These are phyloP conservation scores for Juncus inflexus DNA, from an alignment of 176 grass and related monocot genomes.

Conservation along the genomic window DNA sequence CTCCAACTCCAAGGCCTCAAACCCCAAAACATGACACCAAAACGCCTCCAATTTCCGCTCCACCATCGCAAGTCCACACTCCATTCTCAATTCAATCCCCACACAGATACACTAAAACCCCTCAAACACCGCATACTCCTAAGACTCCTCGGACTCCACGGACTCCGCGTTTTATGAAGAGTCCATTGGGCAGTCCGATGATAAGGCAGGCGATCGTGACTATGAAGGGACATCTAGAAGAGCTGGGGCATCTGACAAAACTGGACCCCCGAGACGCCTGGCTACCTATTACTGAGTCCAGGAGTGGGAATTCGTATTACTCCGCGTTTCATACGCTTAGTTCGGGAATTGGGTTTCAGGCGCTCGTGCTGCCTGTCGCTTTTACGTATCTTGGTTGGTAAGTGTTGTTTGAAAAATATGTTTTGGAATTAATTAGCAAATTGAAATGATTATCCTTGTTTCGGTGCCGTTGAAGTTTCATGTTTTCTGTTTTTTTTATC, in stretches of 20 bases:
- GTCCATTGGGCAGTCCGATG: slow-evolving; percentile 50
- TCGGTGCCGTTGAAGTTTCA: too few species aligned
- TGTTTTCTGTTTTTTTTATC: too few species aligned
- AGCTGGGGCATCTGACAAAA: slow-evolving; percentile 60
- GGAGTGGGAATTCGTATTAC: slow-evolving; percentile 91
- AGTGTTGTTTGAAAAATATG: not conserved
- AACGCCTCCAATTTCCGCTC: slow-evolving; percentile 37
- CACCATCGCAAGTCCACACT: slow-evolving; percentile 62
- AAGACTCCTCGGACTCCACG: slow-evolving; percentile 19
- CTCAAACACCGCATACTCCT: not conserved
- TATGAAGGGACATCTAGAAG: slow-evolving; percentile 58
- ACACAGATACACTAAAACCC: too few species aligned
- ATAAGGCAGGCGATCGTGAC: slow-evolving; percentile 62
- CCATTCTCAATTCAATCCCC: slow-evolving; percentile 27
- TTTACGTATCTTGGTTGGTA: slow-evolving; percentile 88
- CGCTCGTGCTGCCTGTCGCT: slow-evolving; percentile 69
- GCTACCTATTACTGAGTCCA: slow-evolving; percentile 97
- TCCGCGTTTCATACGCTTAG: slow-evolving; percentile 92
- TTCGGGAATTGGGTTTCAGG: slow-evolving; percentile 98
- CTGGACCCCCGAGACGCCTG: slow-evolving; percentile 79
- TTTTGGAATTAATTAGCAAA: too few species aligned
- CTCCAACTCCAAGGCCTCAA: slow-evolving; percentile 40
- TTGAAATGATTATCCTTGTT: too few species aligned
- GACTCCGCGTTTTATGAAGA: slow-evolving; percentile 51
- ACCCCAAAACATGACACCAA: slow-evolving; percentile 33